Conservation (phyloP, 164 flowering plant genomes). For the Magnolia officinalis region DNA sequence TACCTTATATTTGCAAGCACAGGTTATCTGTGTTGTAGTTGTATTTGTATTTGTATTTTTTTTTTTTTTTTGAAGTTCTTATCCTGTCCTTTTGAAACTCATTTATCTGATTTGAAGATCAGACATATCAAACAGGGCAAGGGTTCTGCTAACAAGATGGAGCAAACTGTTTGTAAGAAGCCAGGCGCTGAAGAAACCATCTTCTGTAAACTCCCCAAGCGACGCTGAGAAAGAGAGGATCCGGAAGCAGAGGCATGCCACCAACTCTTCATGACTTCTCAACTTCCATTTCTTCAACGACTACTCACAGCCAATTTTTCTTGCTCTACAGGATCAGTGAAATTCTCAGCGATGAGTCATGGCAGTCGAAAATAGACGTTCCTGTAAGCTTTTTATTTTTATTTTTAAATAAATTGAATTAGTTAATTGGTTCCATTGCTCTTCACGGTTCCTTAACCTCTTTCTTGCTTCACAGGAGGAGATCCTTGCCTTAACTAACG, state of each 20-base stretch:
- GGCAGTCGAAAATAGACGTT: slow-evolving; percentile 46
- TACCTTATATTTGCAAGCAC: too few relatives aligned
- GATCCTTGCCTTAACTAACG: slow-evolving; percentile 28
- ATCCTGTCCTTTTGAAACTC: slow-evolving; percentile 38
- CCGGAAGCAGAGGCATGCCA: slow-evolving; percentile 60
- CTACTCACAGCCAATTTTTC: slow-evolving; percentile 9
- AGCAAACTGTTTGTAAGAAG: slow-evolving; percentile 76
- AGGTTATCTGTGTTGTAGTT: not conserved
- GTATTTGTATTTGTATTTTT: not conserved
- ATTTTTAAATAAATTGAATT: not conserved
- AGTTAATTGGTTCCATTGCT: not conserved
- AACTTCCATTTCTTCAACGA: not conserved
- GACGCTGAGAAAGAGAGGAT: slow-evolving; percentile 49
- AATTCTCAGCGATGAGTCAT: slow-evolving; percentile 54
- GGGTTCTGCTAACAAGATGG: slow-evolving; percentile 71
- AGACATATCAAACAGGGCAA: slow-evolving; percentile 99
- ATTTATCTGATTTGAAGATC: slow-evolving; percentile 90
- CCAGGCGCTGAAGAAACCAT: slow-evolving; percentile 55
- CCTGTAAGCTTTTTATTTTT: slow-evolving; percentile 43
- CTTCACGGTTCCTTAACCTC: slow-evolving; percentile 2
- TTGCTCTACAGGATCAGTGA: slow-evolving; percentile 60
- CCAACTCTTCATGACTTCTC: not conserved
- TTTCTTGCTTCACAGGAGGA: slow-evolving; percentile 43
- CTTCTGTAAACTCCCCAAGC: slow-evolving; percentile 35
- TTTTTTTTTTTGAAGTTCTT: not conserved